A percentile compares a stretch with the other conserved stretches of the same genome.
Conservation (phyloP, 768 basidiomycete species). For the Macrolepiota albuminosa region DNA sequence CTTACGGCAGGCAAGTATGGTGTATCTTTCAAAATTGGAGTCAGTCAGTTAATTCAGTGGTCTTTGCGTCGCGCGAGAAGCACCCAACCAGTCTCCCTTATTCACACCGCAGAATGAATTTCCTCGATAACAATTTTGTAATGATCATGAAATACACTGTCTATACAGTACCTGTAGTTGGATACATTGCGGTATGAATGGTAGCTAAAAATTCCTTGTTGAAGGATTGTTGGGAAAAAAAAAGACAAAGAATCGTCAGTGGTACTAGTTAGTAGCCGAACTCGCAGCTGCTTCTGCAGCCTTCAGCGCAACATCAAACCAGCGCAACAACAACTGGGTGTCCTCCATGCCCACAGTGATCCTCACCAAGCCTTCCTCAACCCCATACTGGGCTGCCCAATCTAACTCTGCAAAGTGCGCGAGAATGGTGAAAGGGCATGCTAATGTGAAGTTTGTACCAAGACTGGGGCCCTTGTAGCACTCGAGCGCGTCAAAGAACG, state of each 20-base stretch:
- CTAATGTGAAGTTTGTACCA: slow-evolving; percentile 95
- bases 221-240: slow-evolving; percentile 14
- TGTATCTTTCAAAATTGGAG: not conserved
- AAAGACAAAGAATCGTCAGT: not conserved
- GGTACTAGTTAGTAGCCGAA: not conserved
- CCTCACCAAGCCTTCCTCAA: slow-evolving; percentile 79
- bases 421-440: slow-evolving; percentile 89
- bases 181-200: slow-evolving; percentile 30
- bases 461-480: slow-evolving; percentile 89
- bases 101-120: not conserved
- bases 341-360: slow-evolving; percentile 93
- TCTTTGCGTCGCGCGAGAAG: not conserved
- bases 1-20: too few species aligned
- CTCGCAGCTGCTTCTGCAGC: slow-evolving; percentile 58
- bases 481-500: slow-evolving; percentile 80
- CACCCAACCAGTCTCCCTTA: not conserved
- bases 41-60: not conserved
- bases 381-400: slow-evolving; percentile 87
- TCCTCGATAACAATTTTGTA: not conserved
- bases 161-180: slow-evolving; percentile 31
- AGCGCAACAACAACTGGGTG: slow-evolving; percentile 43
- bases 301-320: slow-evolving; percentile 60
- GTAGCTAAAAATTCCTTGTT: slow-evolving; percentile 26
- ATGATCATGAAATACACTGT: not conserved
- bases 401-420: slow-evolving; percentile 88